Percentiles rank a stretch among this genome's conserved stretches.
phyloP scores from a whole-genome alignment of 2,329 filamentous ascomycete species.

The Hypomyces perniciosus region DNA sequence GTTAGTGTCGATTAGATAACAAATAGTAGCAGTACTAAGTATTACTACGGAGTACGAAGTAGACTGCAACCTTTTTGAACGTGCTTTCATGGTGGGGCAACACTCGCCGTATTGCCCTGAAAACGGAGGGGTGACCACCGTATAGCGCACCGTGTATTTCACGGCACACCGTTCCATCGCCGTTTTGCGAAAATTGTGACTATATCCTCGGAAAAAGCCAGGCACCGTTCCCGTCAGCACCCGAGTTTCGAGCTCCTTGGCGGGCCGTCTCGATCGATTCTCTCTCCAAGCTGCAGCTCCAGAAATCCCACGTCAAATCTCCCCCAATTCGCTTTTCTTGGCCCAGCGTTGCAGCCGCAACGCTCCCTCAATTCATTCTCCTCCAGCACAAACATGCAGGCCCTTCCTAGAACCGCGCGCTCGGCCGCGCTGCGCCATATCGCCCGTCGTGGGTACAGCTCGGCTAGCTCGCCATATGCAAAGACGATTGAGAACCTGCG shows the following conservation, averaged over 20 bases:
- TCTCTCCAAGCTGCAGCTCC: constrained; percentile 16
- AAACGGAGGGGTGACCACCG: too few relatives aligned
- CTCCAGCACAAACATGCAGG: constrained; percentile 60
- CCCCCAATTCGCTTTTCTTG: constrained; percentile 15
- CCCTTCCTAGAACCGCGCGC: constrained; percentile 67
- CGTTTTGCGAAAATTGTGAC: too few relatives aligned
- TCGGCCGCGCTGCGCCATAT: constrained; percentile 61
- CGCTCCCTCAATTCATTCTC: constrained; percentile 7
- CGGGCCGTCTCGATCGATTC: constrained; percentile 11
- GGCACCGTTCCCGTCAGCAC: constrained; percentile 19
- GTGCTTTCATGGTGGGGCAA: too few relatives aligned
- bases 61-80: too few relatives aligned
- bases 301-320: constrained; percentile 10
- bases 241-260: constrained; percentile 13
- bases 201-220: constrained; percentile 19
- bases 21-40: too few relatives aligned
- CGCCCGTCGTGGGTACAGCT: constrained; percentile 68
- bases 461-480: constrained; percentile 62
- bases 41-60: too few relatives aligned
- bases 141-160: too few relatives aligned
- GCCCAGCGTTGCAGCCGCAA: constrained; percentile 17
- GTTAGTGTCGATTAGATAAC: too few relatives aligned
- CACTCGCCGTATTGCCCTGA: too few relatives aligned
- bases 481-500: constrained; percentile 78
- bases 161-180: too few relatives aligned